Conservation (phyloP, 768 basidiomycete genomes). For the Boletus barrowsii region DNA sequence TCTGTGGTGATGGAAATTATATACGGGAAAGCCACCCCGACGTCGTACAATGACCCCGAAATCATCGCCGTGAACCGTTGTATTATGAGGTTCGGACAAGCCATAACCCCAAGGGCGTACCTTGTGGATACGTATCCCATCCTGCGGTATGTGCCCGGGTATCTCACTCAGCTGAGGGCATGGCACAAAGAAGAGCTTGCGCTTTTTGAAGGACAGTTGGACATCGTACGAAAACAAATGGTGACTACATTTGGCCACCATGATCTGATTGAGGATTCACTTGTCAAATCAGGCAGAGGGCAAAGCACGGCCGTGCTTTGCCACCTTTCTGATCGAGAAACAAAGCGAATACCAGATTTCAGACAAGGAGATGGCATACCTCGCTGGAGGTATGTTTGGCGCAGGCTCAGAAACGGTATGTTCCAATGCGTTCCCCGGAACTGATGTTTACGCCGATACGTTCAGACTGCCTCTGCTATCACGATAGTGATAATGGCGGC, state of each 20-base stretch:
- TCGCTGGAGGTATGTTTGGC: conserved; percentile 8
- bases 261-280: background rate
- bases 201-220: conserved; percentile 6
- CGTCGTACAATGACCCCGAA: conserved; percentile 5
- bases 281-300: background rate
- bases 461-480: conserved; percentile 10
- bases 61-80: conserved; percentile 4
- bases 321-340: background rate
- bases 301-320: conserved; percentile 5
- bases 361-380: conserved; percentile 2
- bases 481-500: conserved; percentile 7
- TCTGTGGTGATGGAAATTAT: conserved; percentile 1
- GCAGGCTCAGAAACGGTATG: conserved; percentile 10
- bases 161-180: conserved; percentile 1
- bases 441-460: background rate
- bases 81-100: background rate
- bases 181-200: conserved; percentile 11
- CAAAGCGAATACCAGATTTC: background rate
- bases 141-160: conserved; percentile 3
- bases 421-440: background rate
- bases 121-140: conserved; percentile 11
- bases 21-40: conserved; percentile 6
- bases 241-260: background rate
- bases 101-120: background rate
- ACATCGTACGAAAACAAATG: conserved; percentile 4